A percentile compares a stretch with the other conserved stretches of the same genome.
Conservation (phyloP, 2,329 filamentous ascomycete species). For the Cordyceps militaris region DNA sequence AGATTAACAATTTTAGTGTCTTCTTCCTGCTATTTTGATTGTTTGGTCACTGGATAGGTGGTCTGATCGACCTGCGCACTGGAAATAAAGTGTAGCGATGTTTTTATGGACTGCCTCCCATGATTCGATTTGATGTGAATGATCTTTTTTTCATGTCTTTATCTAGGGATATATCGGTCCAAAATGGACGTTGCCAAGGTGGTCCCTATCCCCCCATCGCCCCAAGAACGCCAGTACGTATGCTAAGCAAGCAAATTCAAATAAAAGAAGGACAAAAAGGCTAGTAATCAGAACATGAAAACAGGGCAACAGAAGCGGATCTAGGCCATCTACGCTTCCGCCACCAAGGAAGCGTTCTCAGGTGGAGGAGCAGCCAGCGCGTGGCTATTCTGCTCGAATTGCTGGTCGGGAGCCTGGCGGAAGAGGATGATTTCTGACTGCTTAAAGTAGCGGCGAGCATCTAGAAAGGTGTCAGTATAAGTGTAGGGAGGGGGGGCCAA, state of each 20-base stretch:
- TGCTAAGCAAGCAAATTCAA: conserved; percentile 28
- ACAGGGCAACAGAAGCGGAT: not conserved
- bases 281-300: conserved; percentile 7
- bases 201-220: conserved; percentile 17
- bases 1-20: conserved; percentile 8
- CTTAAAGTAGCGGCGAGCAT: conserved; percentile 96
- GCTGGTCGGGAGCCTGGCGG: conserved; percentile 63
- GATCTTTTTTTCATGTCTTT: conserved; percentile 17
- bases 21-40: not conserved
- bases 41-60: not conserved
- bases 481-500: not conserved
- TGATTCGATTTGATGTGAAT: not conserved
- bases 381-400: conserved; percentile 31
- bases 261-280: not conserved
- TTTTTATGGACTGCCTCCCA: not conserved
- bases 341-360: conserved; percentile 38
- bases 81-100: not conserved
- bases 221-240: conserved; percentile 33
- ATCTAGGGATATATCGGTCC: conserved; percentile 25
- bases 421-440: conserved; percentile 97
- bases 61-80: not conserved
- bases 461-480: conserved; percentile 36
- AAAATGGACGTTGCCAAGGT: conserved; percentile 19
- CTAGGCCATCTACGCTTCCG: conserved; percentile 17
- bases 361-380: conserved; percentile 34